Conservation (phyloP, 1,284 basidiomycete species). For the Cryptococcus floricola region DNA sequence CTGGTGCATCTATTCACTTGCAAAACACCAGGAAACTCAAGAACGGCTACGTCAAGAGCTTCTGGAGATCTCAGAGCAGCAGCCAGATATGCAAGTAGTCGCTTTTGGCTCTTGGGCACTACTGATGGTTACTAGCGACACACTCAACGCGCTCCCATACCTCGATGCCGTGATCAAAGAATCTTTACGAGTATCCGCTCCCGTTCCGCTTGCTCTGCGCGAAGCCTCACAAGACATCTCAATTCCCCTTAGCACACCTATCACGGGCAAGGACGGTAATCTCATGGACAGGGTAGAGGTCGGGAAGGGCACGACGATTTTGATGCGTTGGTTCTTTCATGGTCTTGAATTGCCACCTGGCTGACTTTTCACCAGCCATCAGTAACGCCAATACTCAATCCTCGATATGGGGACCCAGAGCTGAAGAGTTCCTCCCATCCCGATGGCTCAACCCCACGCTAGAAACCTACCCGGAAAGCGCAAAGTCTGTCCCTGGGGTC, state of each 20-base stretch:
- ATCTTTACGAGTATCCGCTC: conserved; percentile 61
- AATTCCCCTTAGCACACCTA: conserved; percentile 57
- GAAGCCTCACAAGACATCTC: conserved; percentile 56
- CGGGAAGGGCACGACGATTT: conserved; percentile 35
- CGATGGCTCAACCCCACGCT: conserved; percentile 20
- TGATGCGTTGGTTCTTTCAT: conserved; percentile 34
- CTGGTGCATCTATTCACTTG: conserved; percentile 68
- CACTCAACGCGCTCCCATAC: conserved; percentile 53
- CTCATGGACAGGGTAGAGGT: conserved; percentile 39
- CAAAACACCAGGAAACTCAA: conserved; percentile 57
- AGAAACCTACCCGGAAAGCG: conserved; percentile 6
- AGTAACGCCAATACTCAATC: conserved; percentile 59
- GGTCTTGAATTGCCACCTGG: neutral
- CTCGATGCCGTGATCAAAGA: conserved; percentile 67
- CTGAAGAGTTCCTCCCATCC: conserved; percentile 56
- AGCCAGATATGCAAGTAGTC: conserved; percentile 27
- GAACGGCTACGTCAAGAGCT: conserved; percentile 58
- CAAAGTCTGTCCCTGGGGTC: conserved; percentile 57
- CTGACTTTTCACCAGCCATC: conserved; percentile 28
- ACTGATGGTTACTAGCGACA: conserved; percentile 31
- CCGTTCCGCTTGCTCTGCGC: conserved; percentile 64
- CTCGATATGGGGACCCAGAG: conserved; percentile 66
- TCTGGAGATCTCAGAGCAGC: conserved; percentile 45
- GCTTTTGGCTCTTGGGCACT: conserved; percentile 6
- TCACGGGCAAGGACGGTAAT: conserved; percentile 46